Conservation (phyloP, 1,284 basidiomycete species). For the Ceratobasidium sp. region DNA sequence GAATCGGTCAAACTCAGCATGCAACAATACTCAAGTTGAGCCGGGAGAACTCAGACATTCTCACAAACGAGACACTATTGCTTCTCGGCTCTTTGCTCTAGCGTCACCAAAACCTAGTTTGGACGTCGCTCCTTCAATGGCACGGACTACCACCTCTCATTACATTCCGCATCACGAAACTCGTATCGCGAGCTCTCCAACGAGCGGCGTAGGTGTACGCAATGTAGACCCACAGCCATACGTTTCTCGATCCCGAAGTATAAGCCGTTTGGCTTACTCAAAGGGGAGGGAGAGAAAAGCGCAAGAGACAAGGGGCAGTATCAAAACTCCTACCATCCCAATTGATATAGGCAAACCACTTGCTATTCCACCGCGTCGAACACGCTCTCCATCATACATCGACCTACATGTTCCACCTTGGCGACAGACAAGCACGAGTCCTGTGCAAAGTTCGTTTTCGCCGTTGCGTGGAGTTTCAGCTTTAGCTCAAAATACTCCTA, state of each 20-base stretch:
- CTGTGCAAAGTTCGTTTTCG: constrained; percentile 12
- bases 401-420: constrained; percentile 21
- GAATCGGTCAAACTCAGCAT: neutral
- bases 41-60: neutral
- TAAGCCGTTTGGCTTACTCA: neutral
- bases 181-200: constrained; percentile 1
- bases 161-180: constrained; percentile 13
- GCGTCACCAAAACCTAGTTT: neutral
- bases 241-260: constrained; percentile 15
- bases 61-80: constrained; percentile 19
- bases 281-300: neutral
- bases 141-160: neutral
- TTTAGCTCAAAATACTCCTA: constrained; percentile 12
- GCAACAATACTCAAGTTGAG: neutral
- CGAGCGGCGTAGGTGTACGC: too few relatives aligned
- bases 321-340: neutral
- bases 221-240: neutral
- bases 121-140: neutral
- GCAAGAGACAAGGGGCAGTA: neutral
- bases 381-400: constrained; percentile 35
- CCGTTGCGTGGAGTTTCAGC: neutral
- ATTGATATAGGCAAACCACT: neutral
- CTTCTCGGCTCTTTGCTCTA: constrained; percentile 28
- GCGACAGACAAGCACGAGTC: constrained; percentile 2
- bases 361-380: constrained; percentile 20